These are phyloP conservation scores for Furculomyces boomerangus DNA, from an alignment of 371 early-diverging fungal genomes.

Conservation along the genomic window DNA sequence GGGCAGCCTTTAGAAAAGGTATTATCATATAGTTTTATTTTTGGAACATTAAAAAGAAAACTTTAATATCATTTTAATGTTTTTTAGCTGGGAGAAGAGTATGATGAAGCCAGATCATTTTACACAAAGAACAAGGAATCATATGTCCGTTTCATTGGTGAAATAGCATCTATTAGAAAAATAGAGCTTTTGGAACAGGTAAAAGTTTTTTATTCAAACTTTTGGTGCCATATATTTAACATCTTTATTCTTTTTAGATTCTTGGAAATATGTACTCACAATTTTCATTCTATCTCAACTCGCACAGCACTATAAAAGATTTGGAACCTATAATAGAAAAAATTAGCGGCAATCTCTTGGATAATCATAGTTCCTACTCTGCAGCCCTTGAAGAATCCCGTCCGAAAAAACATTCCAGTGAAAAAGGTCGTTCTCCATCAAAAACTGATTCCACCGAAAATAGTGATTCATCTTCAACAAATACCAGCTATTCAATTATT, in stretches of 20 bases:
- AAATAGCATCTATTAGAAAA: neutral
- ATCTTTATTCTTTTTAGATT: conserved; percentile 20
- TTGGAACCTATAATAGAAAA: conserved; percentile 58
- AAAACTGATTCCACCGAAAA: neutral
- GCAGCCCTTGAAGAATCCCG: neutral
- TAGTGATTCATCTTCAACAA: too few relatives aligned
- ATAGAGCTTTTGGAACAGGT: neutral
- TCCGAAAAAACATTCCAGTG: neutral
- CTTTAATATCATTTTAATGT: neutral
- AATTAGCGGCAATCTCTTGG: conserved; percentile 22
- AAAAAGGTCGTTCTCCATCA: neutral
- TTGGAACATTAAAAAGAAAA: neutral
- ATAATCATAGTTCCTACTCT: neutral
- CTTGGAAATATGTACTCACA: conserved; percentile 53
- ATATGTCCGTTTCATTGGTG: neutral
- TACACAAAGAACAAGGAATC: neutral
- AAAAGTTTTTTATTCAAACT: neutral
- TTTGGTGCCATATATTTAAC: neutral
- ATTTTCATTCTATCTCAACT: conserved; percentile 55
- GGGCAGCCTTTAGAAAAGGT: neutral
- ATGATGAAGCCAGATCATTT: neutral
- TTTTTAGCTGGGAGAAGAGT: neutral
- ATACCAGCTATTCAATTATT: too few relatives aligned
- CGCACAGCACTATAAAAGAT: conserved; percentile 49
- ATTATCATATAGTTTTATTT: neutral